Percentiles rank a stretch among this genome's conserved stretches.
Conservation (phyloP, 2,329 filamentous ascomycete species). For the Phaeomoniella chlamydospora region DNA sequence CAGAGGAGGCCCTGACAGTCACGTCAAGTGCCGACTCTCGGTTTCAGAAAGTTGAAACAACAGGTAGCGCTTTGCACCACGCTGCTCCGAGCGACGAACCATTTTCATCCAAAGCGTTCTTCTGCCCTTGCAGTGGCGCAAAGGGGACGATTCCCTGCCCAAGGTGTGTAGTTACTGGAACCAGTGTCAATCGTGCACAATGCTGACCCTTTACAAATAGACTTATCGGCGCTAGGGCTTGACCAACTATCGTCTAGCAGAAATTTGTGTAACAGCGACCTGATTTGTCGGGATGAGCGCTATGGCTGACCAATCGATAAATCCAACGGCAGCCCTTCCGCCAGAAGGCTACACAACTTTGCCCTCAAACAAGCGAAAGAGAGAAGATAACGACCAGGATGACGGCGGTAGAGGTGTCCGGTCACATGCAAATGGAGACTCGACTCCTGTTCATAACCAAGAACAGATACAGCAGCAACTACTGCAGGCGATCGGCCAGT, state of each 20-base stretch:
- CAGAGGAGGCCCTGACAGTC: too few species aligned
- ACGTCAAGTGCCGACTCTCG: too few species aligned
- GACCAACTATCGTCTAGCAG: too few species aligned
- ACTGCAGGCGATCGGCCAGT: constrained; percentile 33
- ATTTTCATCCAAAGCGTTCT: too few species aligned
- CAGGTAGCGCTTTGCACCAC: too few species aligned
- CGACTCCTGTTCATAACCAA: constrained; percentile 6
- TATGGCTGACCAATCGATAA: background rate
- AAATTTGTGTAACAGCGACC: background rate
- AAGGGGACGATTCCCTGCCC: too few species aligned
- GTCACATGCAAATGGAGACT: constrained; percentile 8
- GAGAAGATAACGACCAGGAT: constrained; percentile 8
- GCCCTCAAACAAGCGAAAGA: constrained; percentile 12
- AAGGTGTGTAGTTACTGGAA: too few species aligned
- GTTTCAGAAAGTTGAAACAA: background rate
- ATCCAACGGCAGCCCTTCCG: background rate
- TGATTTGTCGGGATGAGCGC: background rate
- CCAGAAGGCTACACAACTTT: background rate
- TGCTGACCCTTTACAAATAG: too few species aligned
- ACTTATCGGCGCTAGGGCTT: too few species aligned
- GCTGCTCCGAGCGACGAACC: too few species aligned
- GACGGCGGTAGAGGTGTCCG: constrained; percentile 7
- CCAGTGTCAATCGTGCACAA: too few species aligned
- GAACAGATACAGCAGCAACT: constrained; percentile 30
- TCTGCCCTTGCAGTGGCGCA: too few species aligned